Evolutionary conservation across 768 basidiomycete genomes (phyloP).

Genomic region (Tricholoma saponaceum): DNA sequence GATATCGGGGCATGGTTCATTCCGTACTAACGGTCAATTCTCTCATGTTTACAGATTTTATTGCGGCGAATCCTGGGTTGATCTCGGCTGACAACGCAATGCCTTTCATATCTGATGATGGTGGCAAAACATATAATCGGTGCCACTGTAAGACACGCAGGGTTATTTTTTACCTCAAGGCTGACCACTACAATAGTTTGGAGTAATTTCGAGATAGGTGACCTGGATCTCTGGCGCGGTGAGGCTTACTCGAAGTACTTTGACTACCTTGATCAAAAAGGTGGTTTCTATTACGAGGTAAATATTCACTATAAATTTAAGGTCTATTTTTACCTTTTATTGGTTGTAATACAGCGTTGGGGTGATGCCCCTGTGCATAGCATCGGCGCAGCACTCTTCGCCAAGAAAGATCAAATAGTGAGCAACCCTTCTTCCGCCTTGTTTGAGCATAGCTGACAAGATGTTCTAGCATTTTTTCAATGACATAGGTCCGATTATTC

Average conservation of each 20-base stretch:
- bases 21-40: neutral
- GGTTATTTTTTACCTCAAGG: slow-evolving; percentile 7
- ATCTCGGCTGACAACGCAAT: slow-evolving; percentile 71
- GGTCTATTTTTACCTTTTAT: neutral
- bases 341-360: slow-evolving; percentile 56
- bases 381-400: slow-evolving; percentile 87
- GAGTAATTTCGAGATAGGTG: slow-evolving; percentile 92
- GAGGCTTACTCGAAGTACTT: slow-evolving; percentile 84
- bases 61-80: slow-evolving; percentile 53
- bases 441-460: neutral
- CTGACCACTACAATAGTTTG: slow-evolving; percentile 51
- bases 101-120: slow-evolving; percentile 76
- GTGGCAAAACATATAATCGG: slow-evolving; percentile 67
- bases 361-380: slow-evolving; percentile 91
- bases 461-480: slow-evolving; percentile 75
- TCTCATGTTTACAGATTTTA: slow-evolving; percentile 57
- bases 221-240: slow-evolving; percentile 79
- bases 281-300: slow-evolving; percentile 90
- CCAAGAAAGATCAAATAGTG: slow-evolving; percentile 78
- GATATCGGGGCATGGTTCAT: neutral
- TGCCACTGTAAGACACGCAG: slow-evolving; percentile 56
- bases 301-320: neutral
- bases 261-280: slow-evolving; percentile 70
- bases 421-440: slow-evolving; percentile 8
- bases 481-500: slow-evolving; percentile 58